A percentile compares a stretch with the other conserved stretches of the same genome.
These are phyloP conservation scores for Colletotrichum trifolii DNA, from an alignment of 2,329 filamentous ascomycete genomes.

Conservation along the genomic window DNA sequence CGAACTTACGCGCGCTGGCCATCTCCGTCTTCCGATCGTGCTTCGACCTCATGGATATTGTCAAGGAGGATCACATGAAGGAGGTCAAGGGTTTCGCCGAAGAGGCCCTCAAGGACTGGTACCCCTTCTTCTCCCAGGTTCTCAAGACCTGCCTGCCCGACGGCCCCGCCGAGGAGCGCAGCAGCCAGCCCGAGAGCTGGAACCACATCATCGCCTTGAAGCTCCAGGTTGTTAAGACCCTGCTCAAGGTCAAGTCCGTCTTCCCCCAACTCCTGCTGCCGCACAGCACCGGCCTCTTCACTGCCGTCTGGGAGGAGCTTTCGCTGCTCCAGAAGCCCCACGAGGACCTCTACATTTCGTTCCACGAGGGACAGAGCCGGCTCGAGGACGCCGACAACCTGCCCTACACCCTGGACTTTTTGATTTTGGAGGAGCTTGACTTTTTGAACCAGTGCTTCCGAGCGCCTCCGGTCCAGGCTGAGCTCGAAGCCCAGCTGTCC, in stretches of 20 bases:
- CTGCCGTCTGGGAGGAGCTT: constrained; percentile 89
- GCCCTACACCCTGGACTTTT: constrained; percentile 94
- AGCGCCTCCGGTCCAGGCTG: constrained; percentile 86
- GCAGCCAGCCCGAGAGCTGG: constrained; percentile 74
- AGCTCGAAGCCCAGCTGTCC: constrained; percentile 84
- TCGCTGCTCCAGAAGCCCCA: constrained; percentile 78
- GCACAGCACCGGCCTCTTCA: constrained; percentile 85
- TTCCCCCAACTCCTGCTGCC: constrained; percentile 86
- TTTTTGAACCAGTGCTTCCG: constrained; percentile 92
- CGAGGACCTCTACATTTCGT: constrained; percentile 83
- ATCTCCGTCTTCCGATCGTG: constrained; percentile 91
- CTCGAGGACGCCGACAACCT: constrained; percentile 90
- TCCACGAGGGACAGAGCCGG: constrained; percentile 83
- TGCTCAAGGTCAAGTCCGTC: constrained; percentile 86
- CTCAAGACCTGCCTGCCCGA: constrained; percentile 82
- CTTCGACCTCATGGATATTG: constrained; percentile 96
- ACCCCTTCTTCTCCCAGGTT: constrained; percentile 85
- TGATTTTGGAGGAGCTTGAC: constrained; percentile 93
- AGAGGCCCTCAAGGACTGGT: constrained; percentile 84
- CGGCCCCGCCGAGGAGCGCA: constrained; percentile 60
- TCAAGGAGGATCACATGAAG: constrained; percentile 89
- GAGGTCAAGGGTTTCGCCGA: constrained; percentile 92
- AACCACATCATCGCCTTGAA: constrained; percentile 88
- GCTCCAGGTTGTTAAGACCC: constrained; percentile 90
- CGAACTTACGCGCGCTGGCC: constrained; percentile 82